Evolutionary conservation across 768 basidiomycete genomes (phyloP), one percentile per base, ranked within the genome.

Genomic region (Boletales sp.): DNA sequence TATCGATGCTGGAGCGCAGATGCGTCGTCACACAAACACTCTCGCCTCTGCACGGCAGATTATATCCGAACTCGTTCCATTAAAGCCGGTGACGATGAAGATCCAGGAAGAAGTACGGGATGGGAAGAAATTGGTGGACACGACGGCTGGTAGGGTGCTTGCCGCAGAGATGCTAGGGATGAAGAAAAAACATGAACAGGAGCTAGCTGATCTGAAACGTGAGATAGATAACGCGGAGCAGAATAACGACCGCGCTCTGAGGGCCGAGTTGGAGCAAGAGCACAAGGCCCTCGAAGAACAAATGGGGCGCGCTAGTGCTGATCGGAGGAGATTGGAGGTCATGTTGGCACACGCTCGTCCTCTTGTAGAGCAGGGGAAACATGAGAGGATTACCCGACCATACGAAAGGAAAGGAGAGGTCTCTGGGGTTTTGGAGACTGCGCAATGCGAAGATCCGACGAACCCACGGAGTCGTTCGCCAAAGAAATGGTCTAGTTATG

Each of bases 31-130:
- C 50, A 51, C 65, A 34, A 68, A 70, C 44, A 71, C 66, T 3
- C 29, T 65, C 1, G 63, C 66, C 30, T 77, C 77, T 6, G 79
- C 74, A 1, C 68, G 66, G 4, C 52, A 45, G 5, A 74, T 81
- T 42, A 51, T 82, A 0, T 64, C 66, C 2, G 59, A 62, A 6
- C 58, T 81, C 32, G 45, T 76, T 3, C 52, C 57, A 24, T 72
- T 71, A 12, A 49, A 51, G 15, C 68, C 77, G 0, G 41, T 68
- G 2, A 58, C 69, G 2, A 63, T 80, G 9, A 70, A 69, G 35
- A 77, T 82, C 40, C 79, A 81, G 55, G 56, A 64, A 10, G 79
- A 82, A 52, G 64, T 81, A 2, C 71, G 70, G 30, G 63, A 70
- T 36, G 61, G 69, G 4, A 71, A 73, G 42, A 66, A 72, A 29